Percentiles rank a stretch among this genome's conserved stretches.
Evolutionary conservation across 306 rosid genomes (phyloP).

Genomic region (Mimosa pudica): DNA sequence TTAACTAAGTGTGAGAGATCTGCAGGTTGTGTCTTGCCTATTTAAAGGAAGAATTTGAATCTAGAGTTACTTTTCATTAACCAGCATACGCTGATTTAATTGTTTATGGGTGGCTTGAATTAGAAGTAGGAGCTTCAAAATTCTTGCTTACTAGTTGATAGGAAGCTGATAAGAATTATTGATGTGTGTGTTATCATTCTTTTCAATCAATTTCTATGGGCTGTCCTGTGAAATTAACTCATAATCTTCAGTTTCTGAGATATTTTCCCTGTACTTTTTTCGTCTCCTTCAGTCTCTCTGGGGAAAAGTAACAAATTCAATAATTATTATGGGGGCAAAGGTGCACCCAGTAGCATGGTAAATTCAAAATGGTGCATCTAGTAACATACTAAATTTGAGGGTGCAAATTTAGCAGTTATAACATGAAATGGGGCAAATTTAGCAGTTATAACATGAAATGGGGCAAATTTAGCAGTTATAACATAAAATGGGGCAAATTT

Average conservation of each 20-base stretch:
- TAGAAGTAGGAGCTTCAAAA: conserved; percentile 39
- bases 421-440: no score
- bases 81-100: conserved; percentile 35
- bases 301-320: background rate
- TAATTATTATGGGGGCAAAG: background rate
- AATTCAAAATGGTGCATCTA: no score
- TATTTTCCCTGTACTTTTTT: background rate
- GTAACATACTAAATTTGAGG: no score
- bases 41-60: conserved; percentile 17
- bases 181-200: conserved; percentile 11
- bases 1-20: background rate
- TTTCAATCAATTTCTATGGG: conserved; percentile 27
- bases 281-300: background rate
- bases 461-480: no score
- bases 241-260: background rate
- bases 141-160: conserved; percentile 37
- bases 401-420: no score
- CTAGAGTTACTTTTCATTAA: conserved; percentile 35
- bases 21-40: background rate
- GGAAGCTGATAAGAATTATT: conserved; percentile 26
- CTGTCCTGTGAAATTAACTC: conserved; percentile 41
- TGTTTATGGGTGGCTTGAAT: conserved; percentile 37
- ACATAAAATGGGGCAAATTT: no score
- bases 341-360: no score
- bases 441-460: no score